Evolutionary conservation across 176 grass and related monocot species (phyloP), one percentile per base, ranked within the genome.

Genomic region (Rhynchospora pubera): DNA sequence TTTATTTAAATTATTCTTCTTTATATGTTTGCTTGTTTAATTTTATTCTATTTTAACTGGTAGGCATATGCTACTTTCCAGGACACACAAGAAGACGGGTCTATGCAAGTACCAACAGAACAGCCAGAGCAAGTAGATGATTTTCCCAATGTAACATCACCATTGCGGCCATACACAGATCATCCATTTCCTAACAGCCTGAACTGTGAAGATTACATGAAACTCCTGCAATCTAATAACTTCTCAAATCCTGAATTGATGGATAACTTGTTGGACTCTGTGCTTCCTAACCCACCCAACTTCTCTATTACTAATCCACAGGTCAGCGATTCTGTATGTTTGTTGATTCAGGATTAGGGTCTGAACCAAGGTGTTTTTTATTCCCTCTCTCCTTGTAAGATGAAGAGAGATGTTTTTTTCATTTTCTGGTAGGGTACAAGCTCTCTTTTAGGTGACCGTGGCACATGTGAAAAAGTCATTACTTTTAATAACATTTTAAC

Each of bases 141-240:
- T 70, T 88, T 85, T 53, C 76, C 56, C 11, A 65, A 62, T 39
- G 26, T 88, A 75, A 80, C 75, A 52, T 88, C 86, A 73, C 86
- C 86, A 32, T 84, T 88, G 82, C 34, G 66, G 19, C 86, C 86
- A 39, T 88, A 81, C 82, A 84, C 82, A 26, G 86, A 84, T 64
- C 30, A 84, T 68, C 86, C 81, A 34, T 88, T 88, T 68, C 82
- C 82, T 60, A 75, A 42, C 50, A 80, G 57, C 56, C 43, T 80
- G 42, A 81, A 84, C 73, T 64, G 84, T 62, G 82, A 60, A 81
- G 77, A 48, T 39, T 62, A 66, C 51, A 79, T 79, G 74, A 79
- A 56, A 10, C 71, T 84, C 39, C 57, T 83, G 58, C 14, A 77
- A 73, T 56, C 53, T 71, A 42, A 53, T 56, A 71, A 23, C 55